These are phyloP conservation scores for Stereum hirsutum DNA, from an alignment of 1,284 basidiomycete species.

Conservation along the genomic window DNA sequence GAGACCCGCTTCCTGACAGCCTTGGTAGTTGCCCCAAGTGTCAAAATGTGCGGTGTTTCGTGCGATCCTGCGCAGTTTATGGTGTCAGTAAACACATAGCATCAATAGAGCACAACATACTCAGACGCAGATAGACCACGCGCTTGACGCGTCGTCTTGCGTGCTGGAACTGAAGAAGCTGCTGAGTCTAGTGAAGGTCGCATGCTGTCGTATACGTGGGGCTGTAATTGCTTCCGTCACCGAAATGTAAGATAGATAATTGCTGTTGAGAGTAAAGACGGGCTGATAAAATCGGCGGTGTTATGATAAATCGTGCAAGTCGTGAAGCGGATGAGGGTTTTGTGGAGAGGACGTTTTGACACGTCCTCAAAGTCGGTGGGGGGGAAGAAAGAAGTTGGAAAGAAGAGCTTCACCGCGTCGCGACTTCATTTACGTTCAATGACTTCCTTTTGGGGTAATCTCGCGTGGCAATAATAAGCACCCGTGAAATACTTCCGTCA, in stretches of 20 bases:
- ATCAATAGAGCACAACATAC: slow-evolving; percentile 9
- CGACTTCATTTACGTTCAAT: no score
- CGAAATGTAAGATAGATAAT: neutral
- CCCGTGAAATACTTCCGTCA: no score
- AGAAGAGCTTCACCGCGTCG: no score
- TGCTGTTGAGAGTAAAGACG: neutral
- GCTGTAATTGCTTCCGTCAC: no score
- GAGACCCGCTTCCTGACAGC: slow-evolving; percentile 20
- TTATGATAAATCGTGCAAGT: no score
- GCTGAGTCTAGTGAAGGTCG: slow-evolving; percentile 9
- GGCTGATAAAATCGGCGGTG: neutral
- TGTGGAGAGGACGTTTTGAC: no score
- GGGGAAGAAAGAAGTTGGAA: no score
- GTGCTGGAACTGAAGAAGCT: neutral
- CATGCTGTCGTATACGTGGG: neutral
- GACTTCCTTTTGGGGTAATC: no score
- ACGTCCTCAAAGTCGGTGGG: no score
- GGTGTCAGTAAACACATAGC: neutral
- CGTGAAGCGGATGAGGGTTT: no score
- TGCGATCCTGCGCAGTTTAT: slow-evolving; percentile 19
- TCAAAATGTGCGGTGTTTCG: slow-evolving; percentile 21
- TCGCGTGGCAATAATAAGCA: no score
- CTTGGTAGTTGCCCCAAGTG: slow-evolving; percentile 21
- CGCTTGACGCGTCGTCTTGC: slow-evolving; percentile 4
- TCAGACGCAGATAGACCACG: slow-evolving; percentile 18